Base-by-base conservation (phyloP, 257 asterid genomes). In the Striga asiatica region DNA sequence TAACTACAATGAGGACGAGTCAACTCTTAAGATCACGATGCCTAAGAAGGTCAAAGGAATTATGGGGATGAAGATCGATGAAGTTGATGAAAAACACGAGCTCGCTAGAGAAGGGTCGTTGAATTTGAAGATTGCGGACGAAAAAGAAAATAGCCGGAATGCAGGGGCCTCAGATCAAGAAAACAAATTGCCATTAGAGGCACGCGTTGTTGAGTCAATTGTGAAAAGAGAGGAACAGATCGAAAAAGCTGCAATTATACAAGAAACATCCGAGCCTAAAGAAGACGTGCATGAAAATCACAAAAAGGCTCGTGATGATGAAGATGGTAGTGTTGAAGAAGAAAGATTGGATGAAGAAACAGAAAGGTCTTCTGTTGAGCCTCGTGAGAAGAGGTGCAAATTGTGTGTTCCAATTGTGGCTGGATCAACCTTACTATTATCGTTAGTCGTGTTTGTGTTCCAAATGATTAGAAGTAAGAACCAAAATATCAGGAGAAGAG, bases 351-450 rank as follows among this genome's bases (percentile, higher is more conserved):
- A 41, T 7, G 50, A 43, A 18, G 25, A 5, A 22, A 0, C 38
- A 32, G 38, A n/a, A n/a, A n/a, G n/a, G n/a, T n/a, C 38, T 32
- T 9, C 17, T n/a, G 13, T 12, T 7, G 49, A 43, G 25, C 4
- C 6, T 5, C 50, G 9, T 2, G 65, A 60, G 47, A 70, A 54
- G 56, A 56, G 65, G 62, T 69, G 64, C 61, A 79, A 69, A 49
- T 28, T 79, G 48, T 89, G 85, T 64, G 58, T 66, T 12, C 94
- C 95, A 0, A 22, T 78, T 25, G 73, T 89, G 22, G 91, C 88
- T n/a, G 93, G 98, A 62, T 89, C 98, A 4, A 78, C 94, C 6
- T 23, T 86, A 53, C 71, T 89, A 13, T 19, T 86, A 29, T 83
- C 96, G n/a, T 61, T 89, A 5, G 86, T 86, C 18, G 94, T 70